These are phyloP conservation scores for Botrytis squamosa DNA, from an alignment of 2,329 filamentous ascomycete species.

Conservation along the genomic window DNA sequence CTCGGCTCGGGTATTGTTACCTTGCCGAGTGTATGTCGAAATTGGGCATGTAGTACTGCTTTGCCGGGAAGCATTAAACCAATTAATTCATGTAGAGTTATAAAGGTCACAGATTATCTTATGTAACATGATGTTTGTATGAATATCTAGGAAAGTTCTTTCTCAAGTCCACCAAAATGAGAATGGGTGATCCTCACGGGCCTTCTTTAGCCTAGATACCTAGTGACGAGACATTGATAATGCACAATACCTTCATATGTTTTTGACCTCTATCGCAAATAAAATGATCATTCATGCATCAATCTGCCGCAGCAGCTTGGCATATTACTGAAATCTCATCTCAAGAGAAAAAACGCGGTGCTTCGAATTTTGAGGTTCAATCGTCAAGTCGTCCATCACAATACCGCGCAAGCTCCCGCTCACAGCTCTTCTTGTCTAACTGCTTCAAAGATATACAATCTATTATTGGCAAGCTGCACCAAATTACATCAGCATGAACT, in stretches of 20 bases:
- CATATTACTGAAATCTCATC: background rate
- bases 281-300: background rate
- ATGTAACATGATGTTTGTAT: background rate
- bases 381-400: no score
- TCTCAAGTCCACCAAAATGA: background rate
- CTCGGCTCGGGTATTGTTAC: background rate
- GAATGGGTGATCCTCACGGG: background rate
- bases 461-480: background rate
- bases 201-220: background rate
- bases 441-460: background rate
- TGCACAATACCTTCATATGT: background rate
- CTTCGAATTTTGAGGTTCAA: background rate
- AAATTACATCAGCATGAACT: background rate
- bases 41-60: background rate
- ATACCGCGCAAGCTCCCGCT: background rate
- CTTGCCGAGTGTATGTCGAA: background rate
- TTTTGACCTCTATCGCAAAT: fast-evolving
- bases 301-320: no score
- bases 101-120: background rate
- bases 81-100: fast-evolving
- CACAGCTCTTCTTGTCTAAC: fast-evolving
- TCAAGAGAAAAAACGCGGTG: background rate
- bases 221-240: background rate
- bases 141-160: background rate
- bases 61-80: background rate